phyloP scores from a whole-genome alignment of 345 rosid species.

The Aurinia saxatilis region DNA sequence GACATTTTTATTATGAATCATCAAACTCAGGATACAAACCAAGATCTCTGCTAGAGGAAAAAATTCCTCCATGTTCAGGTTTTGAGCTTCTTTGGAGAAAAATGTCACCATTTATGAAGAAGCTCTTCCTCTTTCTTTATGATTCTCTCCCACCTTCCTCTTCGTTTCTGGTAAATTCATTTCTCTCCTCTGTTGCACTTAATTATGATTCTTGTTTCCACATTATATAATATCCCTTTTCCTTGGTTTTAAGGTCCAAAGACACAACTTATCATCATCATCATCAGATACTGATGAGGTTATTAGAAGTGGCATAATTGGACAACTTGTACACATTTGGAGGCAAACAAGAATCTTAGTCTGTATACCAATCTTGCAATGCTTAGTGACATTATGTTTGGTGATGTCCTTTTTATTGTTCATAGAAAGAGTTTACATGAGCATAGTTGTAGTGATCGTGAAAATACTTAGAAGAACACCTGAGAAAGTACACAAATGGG shows the following conservation, averaged over 20 bases:
- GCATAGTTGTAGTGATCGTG: constrained; percentile 39
- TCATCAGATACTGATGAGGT: constrained; percentile 3
- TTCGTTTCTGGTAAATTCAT: constrained; percentile 19
- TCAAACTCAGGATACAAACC: constrained; percentile 18
- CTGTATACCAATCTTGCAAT: constrained; percentile 36
- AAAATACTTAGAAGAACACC: constrained; percentile 39
- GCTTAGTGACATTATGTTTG: constrained; percentile 40
- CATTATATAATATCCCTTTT: neutral
- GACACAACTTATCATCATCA: constrained; percentile 13
- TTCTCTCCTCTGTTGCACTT: constrained; percentile 2
- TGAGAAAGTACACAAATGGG: constrained; percentile 40
- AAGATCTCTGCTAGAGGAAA: constrained; percentile 19
- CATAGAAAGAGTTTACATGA: constrained; percentile 54
- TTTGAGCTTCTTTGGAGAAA: constrained; percentile 16
- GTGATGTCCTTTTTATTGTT: constrained; percentile 52
- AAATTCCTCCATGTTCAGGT: constrained; percentile 10
- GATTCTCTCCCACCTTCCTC: constrained; percentile 19
- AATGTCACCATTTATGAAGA: constrained; percentile 26
- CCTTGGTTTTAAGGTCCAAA: constrained; percentile 15
- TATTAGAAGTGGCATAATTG: constrained; percentile 24
- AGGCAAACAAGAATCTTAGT: constrained; percentile 34
- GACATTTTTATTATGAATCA: constrained; percentile 16
- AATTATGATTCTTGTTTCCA: neutral
- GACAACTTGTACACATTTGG: constrained; percentile 33
- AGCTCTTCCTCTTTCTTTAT: constrained; percentile 21